phyloP scores from a whole-genome alignment of 2,329 filamentous ascomycete species.

The Pyricularia pennisetigena region DNA sequence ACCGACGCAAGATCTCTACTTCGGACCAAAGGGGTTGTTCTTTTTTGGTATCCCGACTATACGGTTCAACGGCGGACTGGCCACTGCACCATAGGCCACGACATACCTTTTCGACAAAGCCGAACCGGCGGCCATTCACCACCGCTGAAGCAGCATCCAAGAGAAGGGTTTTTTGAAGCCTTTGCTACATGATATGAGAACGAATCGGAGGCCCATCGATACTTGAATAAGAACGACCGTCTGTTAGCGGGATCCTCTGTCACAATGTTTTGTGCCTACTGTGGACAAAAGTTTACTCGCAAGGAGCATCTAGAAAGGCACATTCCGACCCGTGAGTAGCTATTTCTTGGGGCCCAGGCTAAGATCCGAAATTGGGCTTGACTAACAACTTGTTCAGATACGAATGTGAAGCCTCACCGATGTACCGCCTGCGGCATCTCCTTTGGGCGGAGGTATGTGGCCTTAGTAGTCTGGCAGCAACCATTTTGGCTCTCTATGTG shows the following conservation, averaged over 20 bases:
- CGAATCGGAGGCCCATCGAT: not conserved
- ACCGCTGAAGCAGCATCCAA: not conserved
- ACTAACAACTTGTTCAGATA: slow-evolving; percentile 29
- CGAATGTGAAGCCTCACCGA: slow-evolving; percentile 43
- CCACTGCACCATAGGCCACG: not conserved
- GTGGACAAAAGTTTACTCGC: slow-evolving; percentile 42
- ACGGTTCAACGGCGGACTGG: slow-evolving; percentile 1
- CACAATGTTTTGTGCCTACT: slow-evolving; percentile 42
- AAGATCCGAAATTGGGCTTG: not conserved
- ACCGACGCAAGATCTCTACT: slow-evolving; percentile 7
- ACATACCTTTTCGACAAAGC: not conserved
- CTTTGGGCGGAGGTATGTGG: slow-evolving; percentile 36
- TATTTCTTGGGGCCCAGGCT: not conserved
- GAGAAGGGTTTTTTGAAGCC: not conserved
- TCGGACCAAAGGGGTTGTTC: slow-evolving; percentile 4
- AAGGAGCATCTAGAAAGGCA: slow-evolving; percentile 49
- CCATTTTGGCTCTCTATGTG: not conserved
- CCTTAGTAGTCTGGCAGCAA: not conserved
- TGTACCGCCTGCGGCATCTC: slow-evolving; percentile 38
- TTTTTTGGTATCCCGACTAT: not conserved
- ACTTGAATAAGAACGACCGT: slow-evolving; percentile 3
- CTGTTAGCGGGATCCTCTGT: not conserved
- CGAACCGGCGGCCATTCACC: not conserved
- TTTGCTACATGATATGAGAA: slow-evolving; percentile 3
- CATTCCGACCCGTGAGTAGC: slow-evolving; percentile 34